Conservation (phyloP, 169 alveolate genomes). For the Cryptosporidium meleagridis region DNA sequence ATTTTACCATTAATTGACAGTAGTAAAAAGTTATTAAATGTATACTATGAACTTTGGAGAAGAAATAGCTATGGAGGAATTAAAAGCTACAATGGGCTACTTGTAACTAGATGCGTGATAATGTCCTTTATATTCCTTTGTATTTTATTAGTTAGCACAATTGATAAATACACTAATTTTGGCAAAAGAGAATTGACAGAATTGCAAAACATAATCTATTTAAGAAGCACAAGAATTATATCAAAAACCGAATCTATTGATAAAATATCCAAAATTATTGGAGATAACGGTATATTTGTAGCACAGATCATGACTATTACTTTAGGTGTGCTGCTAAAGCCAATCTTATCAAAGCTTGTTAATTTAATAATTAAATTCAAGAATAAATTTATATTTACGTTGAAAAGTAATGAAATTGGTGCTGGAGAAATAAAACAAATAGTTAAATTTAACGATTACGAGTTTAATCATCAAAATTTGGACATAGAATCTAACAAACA, state of each 20-base stretch:
- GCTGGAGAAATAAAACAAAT: background rate
- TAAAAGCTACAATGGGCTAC: constrained; percentile 17
- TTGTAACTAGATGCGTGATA: constrained; percentile 35
- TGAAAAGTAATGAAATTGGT: background rate
- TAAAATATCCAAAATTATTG: background rate
- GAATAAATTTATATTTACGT: background rate
- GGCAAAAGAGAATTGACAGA: background rate
- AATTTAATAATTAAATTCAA: background rate
- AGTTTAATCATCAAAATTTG: background rate
- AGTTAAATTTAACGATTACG: background rate
- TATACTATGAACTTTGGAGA: constrained; percentile 28
- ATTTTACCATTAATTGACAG: constrained; percentile 36
- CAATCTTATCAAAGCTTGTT: background rate
- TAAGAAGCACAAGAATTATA: background rate
- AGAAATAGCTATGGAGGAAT: background rate
- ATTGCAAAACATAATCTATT: background rate
- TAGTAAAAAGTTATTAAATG: background rate
- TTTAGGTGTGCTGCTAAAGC: background rate
- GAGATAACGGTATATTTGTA: background rate
- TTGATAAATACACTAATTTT: constrained; percentile 41
- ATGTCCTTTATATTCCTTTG: constrained; percentile 11
- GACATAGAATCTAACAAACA: background rate
- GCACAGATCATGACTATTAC: constrained; percentile 19
- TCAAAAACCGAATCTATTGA: background rate
- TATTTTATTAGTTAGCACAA: background rate